Percentiles rank a stretch among this genome's conserved stretches.
These are phyloP conservation scores for Syzygium malaccense DNA, from an alignment of 441 rosid genomes.

Conservation along the genomic window DNA sequence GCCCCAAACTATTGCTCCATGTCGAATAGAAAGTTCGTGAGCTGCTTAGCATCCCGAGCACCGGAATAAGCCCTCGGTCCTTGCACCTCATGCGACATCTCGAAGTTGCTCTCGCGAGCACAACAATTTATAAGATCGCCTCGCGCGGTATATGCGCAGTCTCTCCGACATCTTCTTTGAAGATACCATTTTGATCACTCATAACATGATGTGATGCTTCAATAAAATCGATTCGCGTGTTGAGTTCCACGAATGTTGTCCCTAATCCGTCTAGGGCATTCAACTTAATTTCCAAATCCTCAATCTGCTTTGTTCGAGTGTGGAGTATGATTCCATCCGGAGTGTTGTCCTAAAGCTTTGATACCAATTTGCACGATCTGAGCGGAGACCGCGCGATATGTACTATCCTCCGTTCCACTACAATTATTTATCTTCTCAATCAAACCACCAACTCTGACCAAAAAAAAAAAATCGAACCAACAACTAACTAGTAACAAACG, in stretches of 20 bases:
- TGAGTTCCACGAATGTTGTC: background rate
- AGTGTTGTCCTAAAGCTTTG: background rate
- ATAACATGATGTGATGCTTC: background rate
- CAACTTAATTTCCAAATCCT: background rate
- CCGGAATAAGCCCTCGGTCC: background rate
- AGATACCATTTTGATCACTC: background rate
- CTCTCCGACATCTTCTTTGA: background rate
- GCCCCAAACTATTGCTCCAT: background rate
- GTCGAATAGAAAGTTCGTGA: background rate
- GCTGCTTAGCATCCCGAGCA: background rate
- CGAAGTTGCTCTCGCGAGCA: background rate
- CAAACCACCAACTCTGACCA: background rate
- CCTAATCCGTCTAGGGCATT: background rate
- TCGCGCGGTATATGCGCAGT: fast-evolving
- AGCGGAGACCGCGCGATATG: background rate
- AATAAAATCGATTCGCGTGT: background rate
- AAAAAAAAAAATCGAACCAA: too few species aligned
- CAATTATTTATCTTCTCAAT: background rate
- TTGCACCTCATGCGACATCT: background rate
- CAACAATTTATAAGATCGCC: background rate
- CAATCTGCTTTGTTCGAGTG: background rate
- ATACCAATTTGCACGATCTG: background rate
- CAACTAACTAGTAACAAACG: background rate
- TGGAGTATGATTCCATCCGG: background rate
- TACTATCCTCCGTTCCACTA: background rate